Percentiles rank a stretch among this genome's conserved stretches.
These are phyloP conservation scores for Cryoendolithus antarcticus DNA, from an alignment of 2,329 filamentous ascomycete species.

Conservation along the genomic window DNA sequence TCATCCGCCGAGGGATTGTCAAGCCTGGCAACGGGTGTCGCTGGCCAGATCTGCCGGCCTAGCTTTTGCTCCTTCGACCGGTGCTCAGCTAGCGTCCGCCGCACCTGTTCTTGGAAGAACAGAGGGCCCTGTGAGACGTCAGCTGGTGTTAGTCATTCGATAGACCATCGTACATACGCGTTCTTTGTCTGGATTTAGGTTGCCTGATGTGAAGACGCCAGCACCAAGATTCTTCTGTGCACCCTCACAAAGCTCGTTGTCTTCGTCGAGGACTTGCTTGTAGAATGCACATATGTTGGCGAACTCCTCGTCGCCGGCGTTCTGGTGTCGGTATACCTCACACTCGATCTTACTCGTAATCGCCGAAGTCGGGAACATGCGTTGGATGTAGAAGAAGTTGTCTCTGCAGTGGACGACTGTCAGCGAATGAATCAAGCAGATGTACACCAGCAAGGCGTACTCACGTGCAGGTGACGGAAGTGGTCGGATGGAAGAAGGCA, in stretches of 20 bases:
- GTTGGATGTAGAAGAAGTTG: constrained; percentile 39
- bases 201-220: constrained; percentile 46
- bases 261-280: constrained; percentile 47
- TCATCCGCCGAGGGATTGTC: not conserved
- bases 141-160: not conserved
- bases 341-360: constrained; percentile 36
- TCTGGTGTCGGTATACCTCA: constrained; percentile 34
- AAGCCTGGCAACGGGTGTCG: constrained; percentile 1
- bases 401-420: not conserved
- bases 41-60: constrained; percentile 17
- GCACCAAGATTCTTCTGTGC: constrained; percentile 46
- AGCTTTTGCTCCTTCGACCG: constrained; percentile 14
- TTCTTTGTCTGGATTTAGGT: constrained; percentile 38
- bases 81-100: constrained; percentile 15
- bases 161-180: not conserved
- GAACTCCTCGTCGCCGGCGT: constrained; percentile 33
- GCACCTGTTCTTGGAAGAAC: constrained; percentile 7
- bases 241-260: constrained; percentile 45
- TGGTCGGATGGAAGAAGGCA: constrained; percentile 5
- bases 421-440: not conserved
- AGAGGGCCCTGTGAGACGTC: not conserved
- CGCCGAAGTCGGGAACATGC: constrained; percentile 21
- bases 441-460: not conserved
- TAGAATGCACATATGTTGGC: constrained; percentile 31
- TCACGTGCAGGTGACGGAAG: constrained; percentile 5